phyloP scores from a whole-genome alignment of 1,284 basidiomycete genomes.

The Ceratobasidium theobromae region DNA sequence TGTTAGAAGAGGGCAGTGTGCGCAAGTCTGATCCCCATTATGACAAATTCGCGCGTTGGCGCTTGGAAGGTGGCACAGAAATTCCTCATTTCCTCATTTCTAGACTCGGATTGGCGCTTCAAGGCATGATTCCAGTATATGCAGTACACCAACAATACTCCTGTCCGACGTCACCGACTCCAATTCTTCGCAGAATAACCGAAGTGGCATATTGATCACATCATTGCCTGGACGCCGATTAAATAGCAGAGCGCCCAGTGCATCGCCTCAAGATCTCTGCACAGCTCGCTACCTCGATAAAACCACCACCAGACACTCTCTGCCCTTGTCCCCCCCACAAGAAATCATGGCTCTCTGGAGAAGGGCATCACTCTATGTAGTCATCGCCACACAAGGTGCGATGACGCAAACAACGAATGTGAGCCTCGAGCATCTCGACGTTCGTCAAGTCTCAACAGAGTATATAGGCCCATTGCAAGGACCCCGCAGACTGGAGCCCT shows the following conservation, averaged over 20 bases:
- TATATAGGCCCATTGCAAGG: no score
- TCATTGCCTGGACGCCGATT: no score
- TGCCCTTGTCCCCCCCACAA: constrained; percentile 2
- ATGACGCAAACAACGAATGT: no score
- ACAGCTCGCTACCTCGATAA: constrained; percentile 18
- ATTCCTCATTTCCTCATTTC: no score
- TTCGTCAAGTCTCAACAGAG: no score
- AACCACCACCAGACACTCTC: constrained; percentile 3
- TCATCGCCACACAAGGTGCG: no score
- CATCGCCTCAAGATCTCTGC: constrained; percentile 2
- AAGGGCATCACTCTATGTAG: background rate
- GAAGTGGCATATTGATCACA: background rate
- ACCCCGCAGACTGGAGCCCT: no score
- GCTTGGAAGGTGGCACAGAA: no score
- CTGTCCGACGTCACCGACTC: constrained; percentile 12
- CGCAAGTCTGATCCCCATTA: constrained; percentile 17
- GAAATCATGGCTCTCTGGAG: background rate
- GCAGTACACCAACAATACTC: no score
- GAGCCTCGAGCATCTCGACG: no score
- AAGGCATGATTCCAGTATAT: background rate
- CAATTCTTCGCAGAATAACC: background rate
- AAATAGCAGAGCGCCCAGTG: background rate
- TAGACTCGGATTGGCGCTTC: background rate
- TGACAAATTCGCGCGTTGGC: constrained; percentile 3
- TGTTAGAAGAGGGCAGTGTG: constrained; percentile 22